Base-by-base conservation (phyloP, 2,329 filamentous ascomycete species). In the Botrytis squamosa region DNA sequence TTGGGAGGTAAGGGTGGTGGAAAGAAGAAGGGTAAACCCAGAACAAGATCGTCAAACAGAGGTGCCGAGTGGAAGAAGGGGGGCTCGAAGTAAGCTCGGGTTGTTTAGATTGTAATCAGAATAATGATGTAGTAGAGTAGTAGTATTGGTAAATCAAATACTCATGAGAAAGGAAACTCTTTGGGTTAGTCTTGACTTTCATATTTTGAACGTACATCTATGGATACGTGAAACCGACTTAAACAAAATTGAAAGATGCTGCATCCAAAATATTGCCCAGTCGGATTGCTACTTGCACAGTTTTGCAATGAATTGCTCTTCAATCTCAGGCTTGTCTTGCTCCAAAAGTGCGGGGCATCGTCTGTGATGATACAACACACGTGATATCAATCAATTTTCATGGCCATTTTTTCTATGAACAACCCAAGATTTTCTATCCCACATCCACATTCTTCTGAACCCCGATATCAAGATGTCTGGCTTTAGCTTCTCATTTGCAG, bases 1-100 rank as follows among this genome's bases (percentile, higher is more conserved):
- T 82, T 91, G 33, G 80, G 88, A 73, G 89, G 89, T 79, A 84
- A 87, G 52, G 88, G 88, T 76, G 88, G 88, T 78, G 82, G 81
- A 59, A 84, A 84, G 76, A 81, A 82, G 75, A 89, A 87, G 80
- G 83, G 80, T 36, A 84, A 84, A 79, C 84, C 83, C 22, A 79
- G 78, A 60, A 81, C 79, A 55, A 82, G 78, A 55, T 81, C 81
- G 68, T 80, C 79, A 52, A 82, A 79, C 46, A 78, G 80, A 55
- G 80, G 79, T 40, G 79, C 79, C 38, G 80, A 79, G 38, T 83
- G 82, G 77, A 84, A 82, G 79, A 84, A 83, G 73, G 76, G 76
- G 75, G 74, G 82, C 75, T 77, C 77, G 33, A 82, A 83, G 77
- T 83, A 83, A 71, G 55, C 40, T 70, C 44, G 14, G 40, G 44